phyloP scores from a whole-genome alignment of 192 early-diverging fungal genomes.

The Spizellomyces sp. region DNA sequence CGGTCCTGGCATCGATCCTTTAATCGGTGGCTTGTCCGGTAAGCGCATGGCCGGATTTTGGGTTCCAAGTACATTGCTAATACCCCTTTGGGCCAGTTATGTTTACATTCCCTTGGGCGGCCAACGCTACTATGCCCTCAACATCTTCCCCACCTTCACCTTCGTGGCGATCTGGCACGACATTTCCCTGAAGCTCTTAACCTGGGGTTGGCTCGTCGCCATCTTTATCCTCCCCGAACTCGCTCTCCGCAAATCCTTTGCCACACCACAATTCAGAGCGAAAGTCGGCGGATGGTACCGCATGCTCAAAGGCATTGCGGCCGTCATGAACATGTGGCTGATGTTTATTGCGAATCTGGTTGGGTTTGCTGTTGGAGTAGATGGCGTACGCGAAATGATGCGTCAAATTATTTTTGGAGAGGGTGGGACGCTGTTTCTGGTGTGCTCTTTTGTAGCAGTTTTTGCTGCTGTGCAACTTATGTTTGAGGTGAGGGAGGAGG shows the following conservation, averaged over 20 bases:
- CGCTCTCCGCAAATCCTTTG: constrained; percentile 61
- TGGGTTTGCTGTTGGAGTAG: constrained; percentile 91
- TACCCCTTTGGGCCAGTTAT: constrained; percentile 44
- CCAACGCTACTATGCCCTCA: constrained; percentile 63
- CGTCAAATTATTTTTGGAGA: constrained; percentile 59
- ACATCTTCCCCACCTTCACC: constrained; percentile 87
- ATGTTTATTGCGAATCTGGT: constrained; percentile 98
- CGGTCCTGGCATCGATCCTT: constrained; percentile 93
- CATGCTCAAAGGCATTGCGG: constrained; percentile 64
- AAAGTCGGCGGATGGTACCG: constrained; percentile 6
- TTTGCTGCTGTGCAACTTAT: constrained; percentile 31
- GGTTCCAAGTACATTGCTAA: not conserved
- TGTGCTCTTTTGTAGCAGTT: constrained; percentile 12
- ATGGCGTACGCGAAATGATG: constrained; percentile 78
- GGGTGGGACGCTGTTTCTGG: constrained; percentile 44
- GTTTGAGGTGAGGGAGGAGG: constrained; percentile 33
- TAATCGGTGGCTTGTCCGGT: constrained; percentile 88
- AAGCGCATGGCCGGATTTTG: constrained; percentile 14
- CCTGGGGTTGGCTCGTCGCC: constrained; percentile 91
- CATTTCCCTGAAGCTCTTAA: constrained; percentile 76
- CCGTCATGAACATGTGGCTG: constrained; percentile 80
- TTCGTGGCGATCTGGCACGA: constrained; percentile 99
- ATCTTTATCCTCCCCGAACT: constrained; percentile 87
- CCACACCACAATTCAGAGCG: constrained; percentile 9
- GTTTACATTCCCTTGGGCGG: constrained; percentile 95